A percentile compares a stretch with the other conserved stretches of the same genome.
These are phyloP conservation scores for Pseudogymnoascus sp. DNA, from an alignment of 2,329 filamentous ascomycete species.

Conservation along the genomic window DNA sequence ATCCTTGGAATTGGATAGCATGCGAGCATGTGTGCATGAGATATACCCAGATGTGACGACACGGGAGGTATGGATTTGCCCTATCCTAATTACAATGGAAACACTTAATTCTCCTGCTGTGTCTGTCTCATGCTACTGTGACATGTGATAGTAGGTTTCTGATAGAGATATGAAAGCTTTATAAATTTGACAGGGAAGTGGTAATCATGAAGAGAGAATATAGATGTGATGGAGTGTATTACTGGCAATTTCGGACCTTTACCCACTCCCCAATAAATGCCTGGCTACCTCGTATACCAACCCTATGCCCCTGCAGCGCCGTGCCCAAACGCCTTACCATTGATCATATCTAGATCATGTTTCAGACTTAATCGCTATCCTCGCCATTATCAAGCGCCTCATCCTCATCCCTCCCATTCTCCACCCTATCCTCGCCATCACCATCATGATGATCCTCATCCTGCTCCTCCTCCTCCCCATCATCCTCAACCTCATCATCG, in stretches of 20 bases:
- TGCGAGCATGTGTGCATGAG: slow-evolving; percentile 6
- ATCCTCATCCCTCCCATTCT: slow-evolving; percentile 38
- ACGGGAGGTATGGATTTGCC: slow-evolving; percentile 8
- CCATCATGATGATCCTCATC: slow-evolving; percentile 42
- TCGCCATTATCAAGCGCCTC: slow-evolving; percentile 55
- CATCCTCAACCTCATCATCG: slow-evolving; percentile 45
- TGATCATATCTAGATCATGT: slow-evolving; percentile 1
- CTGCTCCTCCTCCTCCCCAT: slow-evolving; percentile 46
- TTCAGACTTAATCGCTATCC: slow-evolving; percentile 43
- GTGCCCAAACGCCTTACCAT: slow-evolving; percentile 6
- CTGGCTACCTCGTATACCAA: not conserved
- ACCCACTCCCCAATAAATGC: slow-evolving; percentile 1
- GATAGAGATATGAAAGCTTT: not conserved
- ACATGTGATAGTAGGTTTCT: not conserved
- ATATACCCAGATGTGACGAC: slow-evolving; percentile 7
- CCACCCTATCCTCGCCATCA: slow-evolving; percentile 38
- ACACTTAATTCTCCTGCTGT: not conserved
- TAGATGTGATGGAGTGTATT: slow-evolving; percentile 1
- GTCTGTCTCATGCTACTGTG: not conserved
- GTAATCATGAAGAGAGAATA: not conserved
- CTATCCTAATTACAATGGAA: slow-evolving; percentile 8
- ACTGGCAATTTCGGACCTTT: not conserved
- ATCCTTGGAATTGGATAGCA: slow-evolving; percentile 8
- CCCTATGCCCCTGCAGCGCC: slow-evolving; percentile 6
- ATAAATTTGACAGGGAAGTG: not conserved